Evolutionary conservation across 2,329 filamentous ascomycete genomes (phyloP).

Genomic region (Beauveria medogensis): DNA sequence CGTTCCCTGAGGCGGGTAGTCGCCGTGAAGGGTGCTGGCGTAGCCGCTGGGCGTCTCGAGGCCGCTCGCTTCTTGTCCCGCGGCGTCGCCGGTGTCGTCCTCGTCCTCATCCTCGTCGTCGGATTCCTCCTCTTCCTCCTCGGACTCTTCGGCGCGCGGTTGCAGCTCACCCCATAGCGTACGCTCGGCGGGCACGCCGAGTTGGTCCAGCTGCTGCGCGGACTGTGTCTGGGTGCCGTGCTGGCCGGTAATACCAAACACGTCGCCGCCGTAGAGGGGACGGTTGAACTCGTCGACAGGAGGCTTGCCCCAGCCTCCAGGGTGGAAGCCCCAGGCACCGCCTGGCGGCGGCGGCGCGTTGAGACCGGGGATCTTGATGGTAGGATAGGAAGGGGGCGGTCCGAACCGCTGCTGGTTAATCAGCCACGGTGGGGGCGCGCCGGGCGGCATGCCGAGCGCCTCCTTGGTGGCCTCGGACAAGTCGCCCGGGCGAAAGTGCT

Average conservation of each 20-base stretch:
- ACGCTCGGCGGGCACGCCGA: constrained; percentile 76
- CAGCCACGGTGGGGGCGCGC: constrained; percentile 90
- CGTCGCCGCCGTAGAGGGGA: constrained; percentile 86
- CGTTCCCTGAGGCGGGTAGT: constrained; percentile 59
- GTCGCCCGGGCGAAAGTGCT: constrained; percentile 83
- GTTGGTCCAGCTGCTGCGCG: constrained; percentile 22
- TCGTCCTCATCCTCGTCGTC: constrained; percentile 69
- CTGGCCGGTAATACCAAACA: constrained; percentile 65
- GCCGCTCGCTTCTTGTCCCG: constrained; percentile 57
- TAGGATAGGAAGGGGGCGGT: constrained; percentile 87
- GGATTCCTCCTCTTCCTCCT: constrained; percentile 64
- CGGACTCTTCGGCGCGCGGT: constrained; percentile 65
- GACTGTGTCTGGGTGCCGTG: constrained; percentile 23
- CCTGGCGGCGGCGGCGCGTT: constrained; percentile 88
- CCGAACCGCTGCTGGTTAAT: constrained; percentile 95
- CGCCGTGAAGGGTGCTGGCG: constrained; percentile 71
- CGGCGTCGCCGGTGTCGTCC: constrained; percentile 53
- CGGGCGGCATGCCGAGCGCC: constrained; percentile 86
- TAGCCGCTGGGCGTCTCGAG: constrained; percentile 76
- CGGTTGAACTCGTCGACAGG: constrained; percentile 89
- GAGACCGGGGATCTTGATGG: constrained; percentile 87
- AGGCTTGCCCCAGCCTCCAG: constrained; percentile 92
- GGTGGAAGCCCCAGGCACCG: constrained; percentile 88
- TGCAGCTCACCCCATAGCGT: constrained; percentile 90
- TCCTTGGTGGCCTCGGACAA: constrained; percentile 84